Percentiles rank a stretch among this genome's conserved stretches.
phyloP scores from a whole-genome alignment of 805 yeast genomes.

The Yarrowia sp. region DNA sequence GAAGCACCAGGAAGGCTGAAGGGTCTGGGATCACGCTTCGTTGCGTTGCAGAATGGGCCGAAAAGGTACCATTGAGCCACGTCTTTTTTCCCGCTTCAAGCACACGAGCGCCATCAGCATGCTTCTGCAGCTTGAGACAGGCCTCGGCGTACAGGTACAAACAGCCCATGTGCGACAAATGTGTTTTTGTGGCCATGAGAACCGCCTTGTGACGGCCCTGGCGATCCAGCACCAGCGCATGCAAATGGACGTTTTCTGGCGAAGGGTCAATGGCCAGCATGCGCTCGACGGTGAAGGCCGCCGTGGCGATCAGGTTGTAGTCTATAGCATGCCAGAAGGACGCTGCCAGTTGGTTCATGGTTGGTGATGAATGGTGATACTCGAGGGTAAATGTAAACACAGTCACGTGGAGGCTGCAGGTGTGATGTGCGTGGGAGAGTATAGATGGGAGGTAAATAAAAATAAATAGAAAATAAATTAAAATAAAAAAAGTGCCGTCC shows the following conservation, averaged over 20 bases:
- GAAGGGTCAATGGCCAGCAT: slow-evolving; percentile 59
- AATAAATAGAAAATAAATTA: too few species aligned
- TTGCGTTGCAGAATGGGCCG: slow-evolving; percentile 25
- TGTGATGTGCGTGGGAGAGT: too few species aligned
- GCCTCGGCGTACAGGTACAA: slow-evolving; percentile 69
- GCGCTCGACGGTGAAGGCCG: slow-evolving; percentile 84
- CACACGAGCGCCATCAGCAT: slow-evolving; percentile 54
- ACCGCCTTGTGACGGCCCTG: slow-evolving; percentile 61
- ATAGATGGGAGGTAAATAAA: too few species aligned
- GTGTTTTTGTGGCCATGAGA: slow-evolving; percentile 46
- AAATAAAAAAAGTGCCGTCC: too few species aligned
- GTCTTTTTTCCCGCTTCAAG: slow-evolving; percentile 25
- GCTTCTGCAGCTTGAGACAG: slow-evolving; percentile 53
- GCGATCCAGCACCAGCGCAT: slow-evolving; percentile 63
- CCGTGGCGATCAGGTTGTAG: slow-evolving; percentile 63
- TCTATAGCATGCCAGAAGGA: slow-evolving; percentile 64
- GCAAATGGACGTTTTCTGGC: slow-evolving; percentile 58
- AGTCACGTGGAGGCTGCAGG: slow-evolving; percentile 13
- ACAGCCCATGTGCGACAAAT: slow-evolving; percentile 64
- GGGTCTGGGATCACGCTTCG: slow-evolving; percentile 52
- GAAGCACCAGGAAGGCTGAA: slow-evolving; percentile 61
- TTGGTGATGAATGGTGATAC: background rate
- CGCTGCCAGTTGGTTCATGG: slow-evolving; percentile 23
- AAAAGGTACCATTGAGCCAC: background rate
- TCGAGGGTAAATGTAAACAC: slow-evolving; percentile 14